Percentiles rank a stretch among this genome's conserved stretches.
Evolutionary conservation across 306 rosid species (phyloP).

Genomic region (Cucumis cinereus): DNA sequence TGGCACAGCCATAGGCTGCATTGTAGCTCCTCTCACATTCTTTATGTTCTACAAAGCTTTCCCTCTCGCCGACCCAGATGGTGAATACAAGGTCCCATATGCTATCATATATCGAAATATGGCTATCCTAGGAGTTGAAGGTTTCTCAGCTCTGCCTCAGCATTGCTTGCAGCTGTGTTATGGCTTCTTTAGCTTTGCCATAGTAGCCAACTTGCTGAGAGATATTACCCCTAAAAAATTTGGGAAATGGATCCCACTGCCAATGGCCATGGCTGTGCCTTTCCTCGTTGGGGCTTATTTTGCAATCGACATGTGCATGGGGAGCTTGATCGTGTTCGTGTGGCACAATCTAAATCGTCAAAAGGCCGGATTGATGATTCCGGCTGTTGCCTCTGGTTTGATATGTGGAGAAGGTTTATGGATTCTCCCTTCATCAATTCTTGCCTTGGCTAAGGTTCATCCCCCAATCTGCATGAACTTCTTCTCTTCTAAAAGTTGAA

Average conservation of each 20-base stretch:
- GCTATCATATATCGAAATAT: slow-evolving; percentile 89
- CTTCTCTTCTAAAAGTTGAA: slow-evolving; percentile 24
- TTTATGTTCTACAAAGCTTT: slow-evolving; percentile 89
- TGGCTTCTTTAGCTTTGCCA: slow-evolving; percentile 65
- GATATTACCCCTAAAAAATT: slow-evolving; percentile 43
- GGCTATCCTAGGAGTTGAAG: slow-evolving; percentile 89
- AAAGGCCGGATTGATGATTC: slow-evolving; percentile 63
- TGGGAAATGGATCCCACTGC: slow-evolving; percentile 73
- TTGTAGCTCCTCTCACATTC: slow-evolving; percentile 83
- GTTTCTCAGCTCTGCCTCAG: slow-evolving; percentile 77
- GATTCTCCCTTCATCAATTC: slow-evolving; percentile 90
- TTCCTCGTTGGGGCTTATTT: slow-evolving; percentile 89
- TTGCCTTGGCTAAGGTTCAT: slow-evolving; percentile 59
- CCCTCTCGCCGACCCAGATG: slow-evolving; percentile 71
- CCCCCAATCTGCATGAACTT: slow-evolving; percentile 96
- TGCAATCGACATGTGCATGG: slow-evolving; percentile 90
- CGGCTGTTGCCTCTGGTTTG: slow-evolving; percentile 95
- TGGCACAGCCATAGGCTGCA: slow-evolving; percentile 84
- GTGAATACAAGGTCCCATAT: slow-evolving; percentile 90
- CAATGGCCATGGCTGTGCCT: slow-evolving; percentile 99
- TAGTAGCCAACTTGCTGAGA: slow-evolving; percentile 61
- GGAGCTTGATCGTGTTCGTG: slow-evolving; percentile 60
- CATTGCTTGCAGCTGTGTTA: slow-evolving; percentile 85
- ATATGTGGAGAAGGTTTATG: slow-evolving; percentile 96
- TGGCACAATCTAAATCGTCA: slow-evolving; percentile 52